Evolutionary conservation across 495 filamentous ascomycete genomes (phyloP).

Genomic region (Talaromyces borbonicus): DNA sequence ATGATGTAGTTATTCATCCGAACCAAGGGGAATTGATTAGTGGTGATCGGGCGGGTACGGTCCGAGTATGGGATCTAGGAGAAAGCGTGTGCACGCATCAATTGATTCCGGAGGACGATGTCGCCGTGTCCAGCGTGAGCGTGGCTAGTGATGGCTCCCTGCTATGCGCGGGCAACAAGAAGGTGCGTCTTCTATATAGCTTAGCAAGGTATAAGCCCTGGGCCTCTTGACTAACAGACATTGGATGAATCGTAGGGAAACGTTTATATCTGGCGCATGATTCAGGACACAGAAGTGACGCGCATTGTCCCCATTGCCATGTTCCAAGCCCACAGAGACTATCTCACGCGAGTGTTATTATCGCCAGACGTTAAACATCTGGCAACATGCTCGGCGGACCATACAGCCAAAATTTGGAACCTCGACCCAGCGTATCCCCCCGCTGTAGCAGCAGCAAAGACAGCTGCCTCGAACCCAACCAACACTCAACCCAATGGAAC

Average conservation of each 20-base stretch:
- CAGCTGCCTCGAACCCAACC: constrained; percentile 13
- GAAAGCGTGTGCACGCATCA: constrained; percentile 97
- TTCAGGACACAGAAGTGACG: constrained; percentile 73
- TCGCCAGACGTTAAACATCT: constrained; percentile 96
- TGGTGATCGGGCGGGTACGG: constrained; percentile 86
- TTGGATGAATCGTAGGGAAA: constrained; percentile 54
- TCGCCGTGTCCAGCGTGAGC: constrained; percentile 84
- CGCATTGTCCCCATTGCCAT: constrained; percentile 83
- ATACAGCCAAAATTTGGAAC: constrained; percentile 96
- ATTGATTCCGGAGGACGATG: constrained; percentile 91
- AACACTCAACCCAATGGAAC: constrained; percentile 14
- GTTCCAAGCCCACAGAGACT: constrained; percentile 86
- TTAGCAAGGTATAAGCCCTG: constrained; percentile 5
- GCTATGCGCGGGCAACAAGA: constrained; percentile 92
- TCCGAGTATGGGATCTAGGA: constrained; percentile 90
- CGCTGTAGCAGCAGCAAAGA: constrained; percentile 24
- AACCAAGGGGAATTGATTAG: constrained; percentile 97
- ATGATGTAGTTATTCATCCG: constrained; percentile 91
- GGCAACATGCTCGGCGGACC: constrained; percentile 93
- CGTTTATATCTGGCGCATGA: constrained; percentile 92
- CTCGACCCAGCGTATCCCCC: constrained; percentile 51
- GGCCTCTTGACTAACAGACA: neutral
- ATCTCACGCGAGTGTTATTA: constrained; percentile 90
- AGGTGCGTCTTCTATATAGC: constrained; percentile 37
- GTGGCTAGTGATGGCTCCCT: constrained; percentile 90